These are phyloP conservation scores for Cystoisospora suis DNA, from an alignment of 169 alveolate genomes.

Conservation along the genomic window DNA sequence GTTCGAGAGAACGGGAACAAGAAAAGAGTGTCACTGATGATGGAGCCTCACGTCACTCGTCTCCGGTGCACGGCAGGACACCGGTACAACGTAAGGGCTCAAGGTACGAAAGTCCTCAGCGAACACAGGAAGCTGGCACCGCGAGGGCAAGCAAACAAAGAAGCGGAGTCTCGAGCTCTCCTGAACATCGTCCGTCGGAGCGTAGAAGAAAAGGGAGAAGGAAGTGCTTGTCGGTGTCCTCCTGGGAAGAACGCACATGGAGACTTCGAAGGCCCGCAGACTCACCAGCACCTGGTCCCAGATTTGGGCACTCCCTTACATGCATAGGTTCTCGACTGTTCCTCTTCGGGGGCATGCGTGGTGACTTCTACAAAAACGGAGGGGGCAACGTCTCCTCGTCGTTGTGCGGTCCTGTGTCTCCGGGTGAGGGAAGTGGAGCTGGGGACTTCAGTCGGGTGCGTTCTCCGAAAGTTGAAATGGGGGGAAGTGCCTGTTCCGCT, in stretches of 20 bases:
- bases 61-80: no score
- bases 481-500: no score
- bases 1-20: background rate
- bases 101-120: no score
- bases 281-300: background rate
- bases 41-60: no score
- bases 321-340: background rate
- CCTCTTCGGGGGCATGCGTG: conserved; percentile 38
- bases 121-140: background rate
- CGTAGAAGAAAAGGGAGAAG: no score
- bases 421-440: background rate
- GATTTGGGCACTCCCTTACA: conserved; percentile 44
- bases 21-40: no score
- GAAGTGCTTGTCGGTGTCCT: background rate
- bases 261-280: background rate
- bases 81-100: no score
- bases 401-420: background rate
- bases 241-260: background rate
- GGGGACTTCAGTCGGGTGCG: background rate
- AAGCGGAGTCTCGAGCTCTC: background rate
- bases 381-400: background rate
- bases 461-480: background rate
- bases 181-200: background rate
- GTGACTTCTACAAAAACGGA: background rate
- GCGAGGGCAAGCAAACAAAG: background rate